Percentiles rank a stretch among this genome's conserved stretches.
These are phyloP conservation scores for Castanea sativa DNA, from an alignment of 306 rosid species.

Conservation along the genomic window DNA sequence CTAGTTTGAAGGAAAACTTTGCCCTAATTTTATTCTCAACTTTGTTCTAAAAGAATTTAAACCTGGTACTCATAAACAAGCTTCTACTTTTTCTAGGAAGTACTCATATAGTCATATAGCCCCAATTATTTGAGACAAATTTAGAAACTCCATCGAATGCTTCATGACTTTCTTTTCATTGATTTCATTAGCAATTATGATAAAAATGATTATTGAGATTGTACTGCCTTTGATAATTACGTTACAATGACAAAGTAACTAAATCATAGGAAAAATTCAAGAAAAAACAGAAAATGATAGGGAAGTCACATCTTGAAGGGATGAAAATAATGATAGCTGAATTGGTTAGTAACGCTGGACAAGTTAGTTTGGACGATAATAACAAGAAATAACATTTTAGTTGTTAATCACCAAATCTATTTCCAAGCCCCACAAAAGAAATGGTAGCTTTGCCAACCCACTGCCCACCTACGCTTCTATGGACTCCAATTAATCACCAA, in stretches of 20 bases:
- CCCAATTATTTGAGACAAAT: not conserved
- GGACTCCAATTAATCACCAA: conserved; percentile 11
- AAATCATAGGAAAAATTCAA: not conserved
- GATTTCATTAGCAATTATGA: not conserved
- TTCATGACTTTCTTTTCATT: not conserved
- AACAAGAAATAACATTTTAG: not conserved
- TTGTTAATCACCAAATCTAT: not conserved
- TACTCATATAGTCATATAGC: not conserved
- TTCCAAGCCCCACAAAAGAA: conserved; percentile 25
- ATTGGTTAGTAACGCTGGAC: conserved; percentile 5
- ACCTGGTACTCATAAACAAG: no score
- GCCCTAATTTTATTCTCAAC: no score
- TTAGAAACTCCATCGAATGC: not conserved
- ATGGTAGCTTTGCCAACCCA: conserved; percentile 21
- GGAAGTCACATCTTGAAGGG: conserved; percentile 3
- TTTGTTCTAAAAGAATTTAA: no score
- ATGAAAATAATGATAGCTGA: not conserved
- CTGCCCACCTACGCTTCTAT: conserved; percentile 11
- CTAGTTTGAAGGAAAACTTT: no score
- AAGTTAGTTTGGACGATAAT: conserved; percentile 8
- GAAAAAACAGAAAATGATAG: not conserved
- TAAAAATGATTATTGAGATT: not conserved
- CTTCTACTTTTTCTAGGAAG: not conserved
- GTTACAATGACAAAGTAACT: conserved; percentile 3
- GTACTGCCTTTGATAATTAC: not conserved